phyloP scores from a whole-genome alignment of 139 green algal species.

The Haematococcus sp. region DNA sequence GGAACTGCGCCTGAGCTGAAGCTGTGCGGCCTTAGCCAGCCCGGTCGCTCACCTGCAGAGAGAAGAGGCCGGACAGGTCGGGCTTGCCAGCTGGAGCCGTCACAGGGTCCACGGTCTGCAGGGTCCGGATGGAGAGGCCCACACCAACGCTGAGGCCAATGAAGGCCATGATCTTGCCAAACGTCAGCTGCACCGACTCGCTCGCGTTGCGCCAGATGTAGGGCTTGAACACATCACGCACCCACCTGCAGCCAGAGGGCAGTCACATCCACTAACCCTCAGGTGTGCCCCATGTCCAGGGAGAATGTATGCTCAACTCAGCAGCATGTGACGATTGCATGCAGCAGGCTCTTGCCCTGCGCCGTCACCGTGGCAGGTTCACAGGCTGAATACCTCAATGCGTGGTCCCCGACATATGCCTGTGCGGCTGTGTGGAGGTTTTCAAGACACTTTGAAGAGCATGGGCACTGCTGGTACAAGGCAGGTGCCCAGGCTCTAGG shows the following conservation, averaged over 20 bases:
- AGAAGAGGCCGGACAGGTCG: conserved; percentile 27
- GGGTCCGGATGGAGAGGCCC: conserved; percentile 12
- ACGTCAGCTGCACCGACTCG: conserved; percentile 23
- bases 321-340: too few relatives aligned
- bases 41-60: conserved; percentile 17
- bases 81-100: conserved; percentile 12
- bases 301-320: too few relatives aligned
- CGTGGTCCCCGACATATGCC: too few relatives aligned
- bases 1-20: too few relatives aligned
- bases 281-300: too few relatives aligned
- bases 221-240: conserved; percentile 39
- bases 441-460: too few relatives aligned
- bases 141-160: conserved; percentile 26
- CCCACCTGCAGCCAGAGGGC: conserved; percentile 3
- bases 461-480: neutral
- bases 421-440: too few relatives aligned
- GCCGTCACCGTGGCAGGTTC: too few relatives aligned
- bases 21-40: too few relatives aligned
- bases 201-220: conserved; percentile 31
- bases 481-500: neutral
- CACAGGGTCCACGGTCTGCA: neutral
- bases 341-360: too few relatives aligned
- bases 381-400: too few relatives aligned
- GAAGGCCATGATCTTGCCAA: conserved; percentile 31
- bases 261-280: too few relatives aligned